These are phyloP conservation scores for Trichoderma endophyticum DNA, from an alignment of 2,329 filamentous ascomycete species.

Conservation along the genomic window DNA sequence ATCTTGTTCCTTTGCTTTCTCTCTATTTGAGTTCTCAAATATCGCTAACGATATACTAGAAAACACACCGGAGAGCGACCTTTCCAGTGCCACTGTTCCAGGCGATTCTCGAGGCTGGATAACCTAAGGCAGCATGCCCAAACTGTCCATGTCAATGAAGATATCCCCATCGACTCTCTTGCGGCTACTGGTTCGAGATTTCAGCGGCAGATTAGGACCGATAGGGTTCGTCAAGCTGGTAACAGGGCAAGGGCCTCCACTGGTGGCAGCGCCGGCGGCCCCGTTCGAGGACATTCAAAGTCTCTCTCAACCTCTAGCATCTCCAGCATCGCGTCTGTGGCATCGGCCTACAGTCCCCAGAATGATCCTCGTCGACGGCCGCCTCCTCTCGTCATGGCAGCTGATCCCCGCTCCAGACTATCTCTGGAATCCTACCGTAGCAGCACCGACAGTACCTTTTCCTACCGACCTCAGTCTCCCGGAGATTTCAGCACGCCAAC, in stretches of 20 bases:
- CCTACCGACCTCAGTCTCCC: constrained; percentile 64
- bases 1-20: not conserved
- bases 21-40: not conserved
- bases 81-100: constrained; percentile 92
- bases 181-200: constrained; percentile 90
- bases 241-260: constrained; percentile 75
- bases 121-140: constrained; percentile 96
- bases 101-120: constrained; percentile 89
- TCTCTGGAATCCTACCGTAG: constrained; percentile 67
- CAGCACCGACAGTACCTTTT: constrained; percentile 60
- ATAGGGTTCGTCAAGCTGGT: constrained; percentile 72
- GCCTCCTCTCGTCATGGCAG: constrained; percentile 77
- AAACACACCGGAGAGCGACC: constrained; percentile 98
- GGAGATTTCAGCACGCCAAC: constrained; percentile 79
- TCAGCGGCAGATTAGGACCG: constrained; percentile 86
- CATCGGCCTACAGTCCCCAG: constrained; percentile 63
- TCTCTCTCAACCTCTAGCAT: constrained; percentile 84
- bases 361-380: constrained; percentile 70
- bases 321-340: constrained; percentile 64
- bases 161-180: constrained; percentile 89
- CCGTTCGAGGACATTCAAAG: constrained; percentile 78
- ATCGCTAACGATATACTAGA: constrained; percentile 42
- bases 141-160: constrained; percentile 95
- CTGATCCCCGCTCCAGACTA: constrained; percentile 64
- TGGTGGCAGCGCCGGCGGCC: constrained; percentile 66